Evolutionary conservation across 2,329 filamentous ascomycete species (phyloP).

Genomic region (Diaporthe caulivora): DNA sequence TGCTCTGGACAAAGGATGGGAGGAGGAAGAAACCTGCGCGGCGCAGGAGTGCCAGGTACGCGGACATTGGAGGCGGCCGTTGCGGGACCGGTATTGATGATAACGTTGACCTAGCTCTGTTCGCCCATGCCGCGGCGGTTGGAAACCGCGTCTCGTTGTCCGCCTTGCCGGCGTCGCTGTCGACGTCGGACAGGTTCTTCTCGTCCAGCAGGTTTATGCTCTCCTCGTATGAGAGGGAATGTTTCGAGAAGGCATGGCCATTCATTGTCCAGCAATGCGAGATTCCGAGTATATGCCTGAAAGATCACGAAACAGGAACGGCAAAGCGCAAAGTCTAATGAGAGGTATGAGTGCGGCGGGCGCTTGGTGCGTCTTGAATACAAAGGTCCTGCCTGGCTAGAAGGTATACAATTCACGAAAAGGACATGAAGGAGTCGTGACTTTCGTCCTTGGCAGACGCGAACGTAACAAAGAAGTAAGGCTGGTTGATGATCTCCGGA

Average conservation of each 20-base stretch:
- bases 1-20: slow-evolving; percentile 66
- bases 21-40: slow-evolving; percentile 59
- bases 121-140: slow-evolving; percentile 48
- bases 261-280: slow-evolving; percentile 55
- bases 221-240: slow-evolving; percentile 56
- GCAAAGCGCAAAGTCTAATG: slow-evolving; percentile 23
- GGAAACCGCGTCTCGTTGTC: slow-evolving; percentile 53
- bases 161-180: slow-evolving; percentile 55
- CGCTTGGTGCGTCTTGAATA: neutral
- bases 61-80: slow-evolving; percentile 42
- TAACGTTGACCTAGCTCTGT: slow-evolving; percentile 43
- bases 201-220: slow-evolving; percentile 60
- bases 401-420: slow-evolving; percentile 17
- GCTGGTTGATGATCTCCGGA: slow-evolving; percentile 1
- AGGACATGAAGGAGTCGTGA: neutral
- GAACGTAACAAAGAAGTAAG: slow-evolving; percentile 17
- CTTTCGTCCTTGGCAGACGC: slow-evolving; percentile 26
- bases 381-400: slow-evolving; percentile 21
- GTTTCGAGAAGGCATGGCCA: slow-evolving; percentile 50
- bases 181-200: slow-evolving; percentile 56
- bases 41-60: slow-evolving; percentile 47
- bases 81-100: slow-evolving; percentile 48
- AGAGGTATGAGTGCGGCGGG: slow-evolving; percentile 12
- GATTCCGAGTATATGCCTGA: slow-evolving; percentile 20
- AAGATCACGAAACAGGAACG: slow-evolving; percentile 26